Percentiles rank a stretch among this genome's conserved stretches.
phyloP scores from a whole-genome alignment of 1,284 basidiomycete genomes.

The Macrocystidia cucumis region DNA sequence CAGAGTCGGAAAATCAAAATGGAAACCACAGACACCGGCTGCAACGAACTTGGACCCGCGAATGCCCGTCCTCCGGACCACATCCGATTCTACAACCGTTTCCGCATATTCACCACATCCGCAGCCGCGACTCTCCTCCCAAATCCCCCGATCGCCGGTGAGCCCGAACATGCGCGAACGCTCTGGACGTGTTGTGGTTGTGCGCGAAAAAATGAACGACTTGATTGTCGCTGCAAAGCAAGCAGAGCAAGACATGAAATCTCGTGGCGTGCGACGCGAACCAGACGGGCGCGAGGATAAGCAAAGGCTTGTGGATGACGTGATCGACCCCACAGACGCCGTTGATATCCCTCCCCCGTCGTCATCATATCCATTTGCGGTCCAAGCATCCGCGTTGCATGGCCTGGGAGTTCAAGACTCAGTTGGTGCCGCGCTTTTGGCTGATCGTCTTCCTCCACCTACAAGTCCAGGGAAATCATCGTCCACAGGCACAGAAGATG shows the following conservation, averaged over 20 bases:
- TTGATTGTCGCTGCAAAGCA: slow-evolving; percentile 60
- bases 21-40: slow-evolving; percentile 47
- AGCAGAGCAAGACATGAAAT: slow-evolving; percentile 62
- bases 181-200: slow-evolving; percentile 62
- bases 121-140: slow-evolving; percentile 31
- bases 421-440: slow-evolving; percentile 61
- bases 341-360: slow-evolving; percentile 67
- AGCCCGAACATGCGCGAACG: slow-evolving; percentile 21
- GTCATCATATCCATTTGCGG: slow-evolving; percentile 58
- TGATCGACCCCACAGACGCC: slow-evolving; percentile 75
- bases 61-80: slow-evolving; percentile 14
- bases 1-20: slow-evolving; percentile 54
- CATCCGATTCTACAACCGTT: slow-evolving; percentile 32
- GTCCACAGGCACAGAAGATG: slow-evolving; percentile 47
- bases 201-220: slow-evolving; percentile 71
- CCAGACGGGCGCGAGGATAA: slow-evolving; percentile 21
- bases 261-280: slow-evolving; percentile 33
- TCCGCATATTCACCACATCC: slow-evolving; percentile 28
- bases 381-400: slow-evolving; percentile 62
- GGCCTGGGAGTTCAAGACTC: slow-evolving; percentile 65
- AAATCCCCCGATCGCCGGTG: slow-evolving; percentile 25
- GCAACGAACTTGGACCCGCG: slow-evolving; percentile 15
- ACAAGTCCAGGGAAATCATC: slow-evolving; percentile 52
- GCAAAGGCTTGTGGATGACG: slow-evolving; percentile 31
- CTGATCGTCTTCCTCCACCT: slow-evolving; percentile 62